Percentiles rank a stretch among this genome's conserved stretches.
phyloP scores from a whole-genome alignment of 192 early-diverging fungal genomes.

The Coemansia aciculifera region DNA sequence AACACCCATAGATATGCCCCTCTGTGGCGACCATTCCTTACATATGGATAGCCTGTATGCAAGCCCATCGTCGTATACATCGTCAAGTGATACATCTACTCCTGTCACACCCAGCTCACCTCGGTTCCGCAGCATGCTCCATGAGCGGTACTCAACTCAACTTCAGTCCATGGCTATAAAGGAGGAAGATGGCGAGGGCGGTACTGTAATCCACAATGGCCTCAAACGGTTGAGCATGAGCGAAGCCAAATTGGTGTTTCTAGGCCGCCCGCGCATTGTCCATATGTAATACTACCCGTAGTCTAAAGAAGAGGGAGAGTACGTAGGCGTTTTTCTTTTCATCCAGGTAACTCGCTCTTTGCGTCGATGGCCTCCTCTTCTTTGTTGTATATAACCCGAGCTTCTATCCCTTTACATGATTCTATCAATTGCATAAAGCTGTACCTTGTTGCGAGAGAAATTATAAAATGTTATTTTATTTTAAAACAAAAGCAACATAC shows the following conservation, averaged over 20 bases:
- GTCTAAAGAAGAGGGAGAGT: neutral
- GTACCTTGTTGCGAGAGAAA: neutral
- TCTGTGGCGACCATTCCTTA: neutral
- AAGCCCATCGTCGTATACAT: conserved; percentile 11
- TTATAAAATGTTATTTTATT: neutral
- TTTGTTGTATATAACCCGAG: neutral
- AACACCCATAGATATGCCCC: conserved; percentile 14
- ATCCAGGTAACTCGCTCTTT: neutral
- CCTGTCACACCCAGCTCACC: conserved; percentile 21
- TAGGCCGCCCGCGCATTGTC: conserved; percentile 41
- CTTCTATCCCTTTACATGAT: neutral
- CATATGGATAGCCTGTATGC: neutral
- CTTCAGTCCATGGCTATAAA: conserved; percentile 20
- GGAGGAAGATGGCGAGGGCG: conserved; percentile 41
- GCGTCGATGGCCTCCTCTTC: neutral
- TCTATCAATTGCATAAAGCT: neutral
- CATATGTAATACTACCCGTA: conserved; percentile 21
- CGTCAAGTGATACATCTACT: conserved; percentile 15
- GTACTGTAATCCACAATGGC: conserved; percentile 42
- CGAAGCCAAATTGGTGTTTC: conserved; percentile 18
- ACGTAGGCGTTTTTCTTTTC: neutral
- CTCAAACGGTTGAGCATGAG: conserved; percentile 41
- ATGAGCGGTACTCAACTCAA: conserved; percentile 26
- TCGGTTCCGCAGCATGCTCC: conserved; percentile 12
- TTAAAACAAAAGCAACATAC: neutral